Percentiles rank a stretch among this genome's conserved stretches.
Evolutionary conservation across 306 rosid species (phyloP).

Genomic region (Sindora glabra): DNA sequence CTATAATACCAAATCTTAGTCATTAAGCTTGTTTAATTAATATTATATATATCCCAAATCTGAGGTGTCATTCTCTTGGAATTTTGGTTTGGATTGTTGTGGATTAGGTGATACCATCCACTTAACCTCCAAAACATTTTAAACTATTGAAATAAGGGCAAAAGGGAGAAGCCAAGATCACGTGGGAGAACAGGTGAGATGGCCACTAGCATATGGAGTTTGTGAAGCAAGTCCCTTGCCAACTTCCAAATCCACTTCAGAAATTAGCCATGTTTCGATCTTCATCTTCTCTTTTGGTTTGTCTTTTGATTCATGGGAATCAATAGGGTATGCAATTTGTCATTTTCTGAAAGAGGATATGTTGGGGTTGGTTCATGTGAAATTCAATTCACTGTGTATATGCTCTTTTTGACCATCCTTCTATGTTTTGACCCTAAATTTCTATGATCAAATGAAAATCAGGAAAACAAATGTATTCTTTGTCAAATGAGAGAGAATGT

Average conservation of each 20-base stretch:
- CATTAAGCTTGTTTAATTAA: not conserved
- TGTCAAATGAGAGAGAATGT: no score
- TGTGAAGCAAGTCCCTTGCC: slow-evolving; percentile 39
- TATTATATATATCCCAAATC: not conserved
- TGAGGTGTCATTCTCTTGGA: slow-evolving; percentile 39
- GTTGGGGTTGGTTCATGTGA: not conserved
- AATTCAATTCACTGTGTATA: not conserved
- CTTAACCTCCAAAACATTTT: slow-evolving; percentile 3
- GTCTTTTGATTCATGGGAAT: slow-evolving; percentile 16
- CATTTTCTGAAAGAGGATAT: not conserved
- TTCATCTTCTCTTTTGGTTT: slow-evolving; percentile 17
- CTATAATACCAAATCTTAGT: slow-evolving; percentile 26
- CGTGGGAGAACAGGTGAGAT: slow-evolving; percentile 30
- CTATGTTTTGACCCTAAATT: not conserved
- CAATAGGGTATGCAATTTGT: slow-evolving; percentile 18
- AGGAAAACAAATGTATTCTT: no score
- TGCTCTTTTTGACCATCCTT: not conserved
- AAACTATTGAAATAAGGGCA: slow-evolving; percentile 13
- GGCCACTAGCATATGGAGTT: slow-evolving; percentile 23
- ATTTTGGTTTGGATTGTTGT: slow-evolving; percentile 38
- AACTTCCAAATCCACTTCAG: slow-evolving; percentile 33
- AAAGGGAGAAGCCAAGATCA: slow-evolving; percentile 24
- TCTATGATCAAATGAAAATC: no score
- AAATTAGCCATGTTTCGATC: not conserved
- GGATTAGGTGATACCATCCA: slow-evolving; percentile 37